Evolutionary conservation across 108 stramenopile genomes (phyloP), one percentile per base, ranked within the genome.

Genomic region (Cyclotella kingstonii): DNA sequence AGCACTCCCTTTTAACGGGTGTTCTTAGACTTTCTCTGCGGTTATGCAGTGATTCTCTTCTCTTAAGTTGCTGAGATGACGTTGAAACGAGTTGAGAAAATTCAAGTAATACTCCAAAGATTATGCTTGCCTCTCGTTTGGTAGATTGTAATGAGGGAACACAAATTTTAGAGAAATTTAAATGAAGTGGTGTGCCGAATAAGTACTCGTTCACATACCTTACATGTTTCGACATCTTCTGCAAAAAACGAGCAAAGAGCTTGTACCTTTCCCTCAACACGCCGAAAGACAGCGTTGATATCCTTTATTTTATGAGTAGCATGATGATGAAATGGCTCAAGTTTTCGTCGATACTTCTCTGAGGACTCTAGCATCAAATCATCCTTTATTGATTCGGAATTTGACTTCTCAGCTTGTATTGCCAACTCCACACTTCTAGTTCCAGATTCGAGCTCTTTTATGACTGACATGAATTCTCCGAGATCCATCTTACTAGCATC

Each of bases 161-260:
- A n/a, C n/a, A n/a, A n/a, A n/a, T n/a, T n/a, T n/a, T n/a, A n/a
- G n/a, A n/a, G n/a, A n/a, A n/a, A n/a, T n/a, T n/a, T n/a, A n/a
- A n/a, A n/a, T n/a, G n/a, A n/a, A n/a, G n/a, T n/a, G n/a, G n/a
- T n/a, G n/a, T n/a, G n/a, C n/a, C n/a, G n/a, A n/a, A n/a, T n/a
- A n/a, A n/a, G n/a, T n/a, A n/a, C n/a, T n/a, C n/a, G n/a, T n/a
- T n/a, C n/a, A n/a, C n/a, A 11, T n/a, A 60, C 49, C 46, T 59
- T 65, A 43, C n/a, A n/a, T n/a, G 72, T 53, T 9, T 60, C 44
- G 28, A 21, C 25, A 22, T 73, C 72, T 53, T 73, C 72, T 21
- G 63, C 63, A 66, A 73, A 73, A 58, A 73, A 73, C 9, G 33
- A 35, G 50, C 63, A 60, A 2, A 73, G 22, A 21, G n/a, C 27